Base-by-base conservation (phyloP, 768 basidiomycete species). In the Russula emetica region DNA sequence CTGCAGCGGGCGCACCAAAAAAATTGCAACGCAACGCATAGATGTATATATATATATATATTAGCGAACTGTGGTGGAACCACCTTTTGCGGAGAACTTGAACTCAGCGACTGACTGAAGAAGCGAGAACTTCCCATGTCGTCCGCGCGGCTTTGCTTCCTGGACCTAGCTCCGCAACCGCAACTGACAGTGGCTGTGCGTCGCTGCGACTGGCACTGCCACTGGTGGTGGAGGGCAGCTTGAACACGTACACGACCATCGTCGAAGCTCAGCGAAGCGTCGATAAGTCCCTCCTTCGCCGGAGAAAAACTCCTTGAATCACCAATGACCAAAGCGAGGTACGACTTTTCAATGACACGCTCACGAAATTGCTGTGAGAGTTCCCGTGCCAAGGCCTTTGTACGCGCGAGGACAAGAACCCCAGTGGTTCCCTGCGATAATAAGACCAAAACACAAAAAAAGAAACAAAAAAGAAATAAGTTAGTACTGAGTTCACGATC, bases 321-420 rank as follows among this genome's bases (percentile, higher is more conserved):
- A 9, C 58, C 64, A n/a, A 20, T 59, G 60, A 64, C 66, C 47
- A 69, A 58, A 20, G 67, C 67, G 40, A 67, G 60, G 40, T 69
- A 69, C 1, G 62, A 56, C 40, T 69, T 69, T 6, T 50, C 62
- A 32, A 69, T 30, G 20, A 32, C 36, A 11, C 26, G 67, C 2
- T 53, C 45, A 24, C 60, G 67, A 26, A 69, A 69, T 14, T 67
- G 67, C 32, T n/a, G 62, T 10, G 67, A 53, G 26, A 69, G 67
- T 26, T 67, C 59, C 32, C 63, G 62, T 0, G 67, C 66, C 10
- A 55, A 10, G 26, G 18, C 14, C 26, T 67, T 63, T 26, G 66
- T 63, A 18, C 67, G 38, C 11, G 67, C 67, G 20, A 69, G 66
- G 36, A 67, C n/a, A 11, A 67, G 36, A 18, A 38, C 67, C 3